Conservation (phyloP, 2,329 filamentous ascomycete genomes). For the Monosporascus sp. region DNA sequence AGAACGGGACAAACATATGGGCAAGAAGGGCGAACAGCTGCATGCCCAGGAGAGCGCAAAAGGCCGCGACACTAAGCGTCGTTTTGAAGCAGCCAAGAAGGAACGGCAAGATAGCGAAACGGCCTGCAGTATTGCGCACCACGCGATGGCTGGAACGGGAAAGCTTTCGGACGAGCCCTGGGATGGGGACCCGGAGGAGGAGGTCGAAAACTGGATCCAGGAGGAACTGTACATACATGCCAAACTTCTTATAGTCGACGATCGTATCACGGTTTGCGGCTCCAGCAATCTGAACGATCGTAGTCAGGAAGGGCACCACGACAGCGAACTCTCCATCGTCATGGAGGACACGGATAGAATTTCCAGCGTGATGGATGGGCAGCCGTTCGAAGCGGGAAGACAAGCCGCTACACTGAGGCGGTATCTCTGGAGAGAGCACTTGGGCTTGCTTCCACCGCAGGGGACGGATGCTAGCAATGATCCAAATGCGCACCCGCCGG, state of each 20-base stretch:
- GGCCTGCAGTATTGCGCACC: conserved; percentile 59
- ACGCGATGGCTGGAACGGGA: conserved; percentile 69
- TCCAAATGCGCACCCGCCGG: conserved; percentile 68
- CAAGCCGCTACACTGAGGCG: conserved; percentile 77
- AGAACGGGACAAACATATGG: conserved; percentile 46
- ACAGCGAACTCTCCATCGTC: conserved; percentile 85
- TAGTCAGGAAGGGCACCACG: conserved; percentile 79
- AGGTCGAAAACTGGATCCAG: conserved; percentile 85
- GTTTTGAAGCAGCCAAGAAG: conserved; percentile 46
- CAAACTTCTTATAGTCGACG: conserved; percentile 86
- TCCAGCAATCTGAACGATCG: conserved; percentile 91
- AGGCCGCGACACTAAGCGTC: conserved; percentile 42
- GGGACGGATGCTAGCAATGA: conserved; percentile 61
- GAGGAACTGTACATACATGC: conserved; percentile 95
- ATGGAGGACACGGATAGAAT: conserved; percentile 77
- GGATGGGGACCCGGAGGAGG: conserved; percentile 69
- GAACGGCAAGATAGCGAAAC: conserved; percentile 32
- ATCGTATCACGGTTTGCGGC: conserved; percentile 77
- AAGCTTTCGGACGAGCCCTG: conserved; percentile 65
- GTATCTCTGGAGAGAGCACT: conserved; percentile 84
- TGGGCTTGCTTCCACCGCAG: conserved; percentile 75
- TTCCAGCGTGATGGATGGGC: conserved; percentile 70
- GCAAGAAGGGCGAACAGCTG: conserved; percentile 31
- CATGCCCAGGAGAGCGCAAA: conserved; percentile 27
- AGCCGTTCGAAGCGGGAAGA: conserved; percentile 70